These are phyloP conservation scores for Neurospora sp. DNA, from an alignment of 495 filamentous ascomycete genomes.

Conservation along the genomic window DNA sequence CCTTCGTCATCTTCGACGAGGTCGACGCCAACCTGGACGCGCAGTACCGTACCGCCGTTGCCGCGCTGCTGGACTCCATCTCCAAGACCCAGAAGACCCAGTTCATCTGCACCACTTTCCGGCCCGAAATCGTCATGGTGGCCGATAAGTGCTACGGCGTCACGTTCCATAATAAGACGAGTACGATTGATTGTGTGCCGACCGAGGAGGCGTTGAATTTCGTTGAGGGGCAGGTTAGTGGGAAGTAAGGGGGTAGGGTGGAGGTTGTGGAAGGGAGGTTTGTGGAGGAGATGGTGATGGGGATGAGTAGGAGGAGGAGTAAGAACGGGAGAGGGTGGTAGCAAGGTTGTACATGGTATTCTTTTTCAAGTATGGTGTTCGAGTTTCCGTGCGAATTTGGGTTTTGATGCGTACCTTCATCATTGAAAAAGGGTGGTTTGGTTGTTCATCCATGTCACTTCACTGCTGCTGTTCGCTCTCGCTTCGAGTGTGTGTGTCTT, in stretches of 20 bases:
- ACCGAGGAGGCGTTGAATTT: slow-evolving; percentile 84
- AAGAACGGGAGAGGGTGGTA: not conserved
- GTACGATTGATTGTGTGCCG: slow-evolving; percentile 78
- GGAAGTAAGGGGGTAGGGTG: slow-evolving; percentile 4
- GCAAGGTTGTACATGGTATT: not conserved
- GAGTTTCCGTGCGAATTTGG: not conserved
- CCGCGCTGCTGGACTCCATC: slow-evolving; percentile 72
- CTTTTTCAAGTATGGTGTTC: not conserved
- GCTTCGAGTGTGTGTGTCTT: too few relatives aligned
- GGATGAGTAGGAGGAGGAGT: not conserved
- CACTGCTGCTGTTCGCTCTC: not conserved
- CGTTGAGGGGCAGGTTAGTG: slow-evolving; percentile 60
- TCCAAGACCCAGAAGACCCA: slow-evolving; percentile 50
- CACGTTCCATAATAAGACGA: slow-evolving; percentile 85
- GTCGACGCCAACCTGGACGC: slow-evolving; percentile 98
- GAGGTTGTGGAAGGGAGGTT: too few relatives aligned
- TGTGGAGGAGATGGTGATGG: too few relatives aligned
- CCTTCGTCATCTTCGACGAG: slow-evolving; percentile 98
- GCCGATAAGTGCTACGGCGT: slow-evolving; percentile 98
- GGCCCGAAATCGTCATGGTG: slow-evolving; percentile 89
- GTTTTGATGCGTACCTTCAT: not conserved
- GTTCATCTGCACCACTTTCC: slow-evolving; percentile 89
- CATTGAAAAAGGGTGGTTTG: not conserved
- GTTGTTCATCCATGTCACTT: not conserved
- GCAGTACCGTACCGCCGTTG: slow-evolving; percentile 92